phyloP scores from a whole-genome alignment of 176 grass and related monocot species.

The Rhynchospora tenuis region DNA sequence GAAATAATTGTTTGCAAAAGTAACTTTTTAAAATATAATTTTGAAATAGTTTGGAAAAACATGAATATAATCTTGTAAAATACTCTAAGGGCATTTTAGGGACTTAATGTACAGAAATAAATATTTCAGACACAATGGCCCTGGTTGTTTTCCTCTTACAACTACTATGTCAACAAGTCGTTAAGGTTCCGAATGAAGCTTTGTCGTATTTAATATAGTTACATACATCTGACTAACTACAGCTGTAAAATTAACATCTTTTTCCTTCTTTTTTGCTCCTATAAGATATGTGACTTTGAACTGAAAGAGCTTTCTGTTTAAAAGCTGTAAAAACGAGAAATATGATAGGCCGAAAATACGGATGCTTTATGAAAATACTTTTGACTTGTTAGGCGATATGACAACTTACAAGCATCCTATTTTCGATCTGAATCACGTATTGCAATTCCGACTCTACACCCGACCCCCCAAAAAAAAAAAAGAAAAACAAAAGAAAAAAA shows the following conservation, averaged over 20 bases:
- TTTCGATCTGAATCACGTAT: no score
- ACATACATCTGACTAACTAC: no score
- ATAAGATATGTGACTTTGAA: background rate
- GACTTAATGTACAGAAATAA: background rate
- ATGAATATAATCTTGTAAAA: background rate
- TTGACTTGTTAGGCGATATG: background rate
- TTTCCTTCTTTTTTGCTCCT: background rate
- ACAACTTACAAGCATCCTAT: background rate
- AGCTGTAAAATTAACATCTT: no score
- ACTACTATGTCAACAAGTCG: background rate
- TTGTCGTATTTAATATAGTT: slow-evolving; percentile 3
- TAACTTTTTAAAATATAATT: background rate
- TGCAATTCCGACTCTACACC: no score
- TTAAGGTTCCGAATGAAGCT: background rate
- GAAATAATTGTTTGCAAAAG: background rate
- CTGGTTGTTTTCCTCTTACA: background rate
- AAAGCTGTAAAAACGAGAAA: background rate
- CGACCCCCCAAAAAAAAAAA: no score
- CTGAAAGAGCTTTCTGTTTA: slow-evolving; percentile 3
- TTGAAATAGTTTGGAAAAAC: background rate
- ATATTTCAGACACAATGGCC: background rate
- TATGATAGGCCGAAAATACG: background rate
- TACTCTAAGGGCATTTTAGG: background rate
- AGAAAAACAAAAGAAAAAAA: no score
- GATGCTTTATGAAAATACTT: background rate